A percentile compares a stretch with the other conserved stretches of the same genome.
Conservation (phyloP, 805 yeast genomes). For the Candida palmyrensis region DNA sequence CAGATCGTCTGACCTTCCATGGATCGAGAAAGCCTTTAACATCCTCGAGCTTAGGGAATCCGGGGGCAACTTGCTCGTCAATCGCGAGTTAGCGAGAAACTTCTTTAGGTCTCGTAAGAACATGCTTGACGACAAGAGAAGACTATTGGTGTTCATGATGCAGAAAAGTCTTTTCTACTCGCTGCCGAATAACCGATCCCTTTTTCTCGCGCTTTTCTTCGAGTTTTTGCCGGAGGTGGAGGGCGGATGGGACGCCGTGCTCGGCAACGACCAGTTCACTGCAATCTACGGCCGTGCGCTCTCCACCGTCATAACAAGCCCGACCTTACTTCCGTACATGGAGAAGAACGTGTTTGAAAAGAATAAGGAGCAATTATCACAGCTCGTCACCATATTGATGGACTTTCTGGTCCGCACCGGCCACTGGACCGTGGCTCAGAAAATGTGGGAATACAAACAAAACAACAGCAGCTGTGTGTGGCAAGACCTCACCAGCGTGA, state of each 20-base stretch:
- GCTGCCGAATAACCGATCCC: not conserved
- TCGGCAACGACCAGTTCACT: not conserved
- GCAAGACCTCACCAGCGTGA: conserved; percentile 24
- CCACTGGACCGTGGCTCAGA: not conserved
- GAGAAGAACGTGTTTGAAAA: not conserved
- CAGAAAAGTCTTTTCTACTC: conserved; percentile 2
- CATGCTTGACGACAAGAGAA: conserved; percentile 1
- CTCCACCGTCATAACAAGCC: not conserved
- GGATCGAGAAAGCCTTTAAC: not conserved
- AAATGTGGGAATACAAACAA: conserved; percentile 3
- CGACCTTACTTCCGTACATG: not conserved
- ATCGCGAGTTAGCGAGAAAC: not conserved
- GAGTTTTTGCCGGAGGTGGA: not conserved
- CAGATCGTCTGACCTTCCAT: not conserved
- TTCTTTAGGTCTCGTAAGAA: not conserved
- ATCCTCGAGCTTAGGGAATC: not conserved
- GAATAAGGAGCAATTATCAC: not conserved
- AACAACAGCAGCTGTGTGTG: conserved; percentile 4
- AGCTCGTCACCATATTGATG: not conserved
- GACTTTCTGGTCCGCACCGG: not conserved
- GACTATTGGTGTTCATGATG: not conserved
- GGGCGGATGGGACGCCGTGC: not conserved
- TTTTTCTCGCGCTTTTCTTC: conserved; percentile 1
- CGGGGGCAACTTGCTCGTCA: no score
- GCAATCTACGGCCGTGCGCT: not conserved